These are phyloP conservation scores for Cladosporium oxysporum DNA, from an alignment of 2,329 filamentous ascomycete genomes.

Conservation along the genomic window DNA sequence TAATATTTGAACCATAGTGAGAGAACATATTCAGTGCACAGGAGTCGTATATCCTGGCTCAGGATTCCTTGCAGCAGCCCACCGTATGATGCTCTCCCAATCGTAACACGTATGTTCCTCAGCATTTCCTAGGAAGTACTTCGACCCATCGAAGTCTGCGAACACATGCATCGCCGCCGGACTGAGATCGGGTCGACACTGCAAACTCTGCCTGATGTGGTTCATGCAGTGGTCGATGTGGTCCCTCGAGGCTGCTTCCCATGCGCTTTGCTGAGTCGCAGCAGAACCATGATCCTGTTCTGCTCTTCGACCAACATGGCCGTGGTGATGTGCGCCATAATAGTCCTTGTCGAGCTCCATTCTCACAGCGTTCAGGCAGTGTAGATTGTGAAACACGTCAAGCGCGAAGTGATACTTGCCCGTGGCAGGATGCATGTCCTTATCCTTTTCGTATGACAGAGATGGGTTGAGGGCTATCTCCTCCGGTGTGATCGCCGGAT, in stretches of 20 bases:
- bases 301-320: neutral
- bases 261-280: neutral
- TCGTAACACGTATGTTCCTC: conserved; percentile 8
- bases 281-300: neutral
- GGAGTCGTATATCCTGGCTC: conserved; percentile 4
- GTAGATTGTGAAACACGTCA: conserved; percentile 4
- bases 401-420: conserved; percentile 8
- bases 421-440: neutral
- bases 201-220: conserved; percentile 3
- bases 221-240: conserved; percentile 11
- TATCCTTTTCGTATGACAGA: neutral
- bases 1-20: no score
- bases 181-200: conserved; percentile 1
- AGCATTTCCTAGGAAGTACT: conserved; percentile 6
- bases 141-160: conserved; percentile 1
- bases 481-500: neutral
- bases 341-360: conserved; percentile 11
- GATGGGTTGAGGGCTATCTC: neutral
- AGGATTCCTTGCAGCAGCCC: conserved; percentile 2
- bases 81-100: neutral
- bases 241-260: neutral
- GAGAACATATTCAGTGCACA: no score
- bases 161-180: conserved; percentile 6
- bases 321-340: neutral
- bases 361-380: neutral